phyloP scores from a whole-genome alignment of 2,329 filamentous ascomycete genomes.

The Aureobasidium subglaciale region DNA sequence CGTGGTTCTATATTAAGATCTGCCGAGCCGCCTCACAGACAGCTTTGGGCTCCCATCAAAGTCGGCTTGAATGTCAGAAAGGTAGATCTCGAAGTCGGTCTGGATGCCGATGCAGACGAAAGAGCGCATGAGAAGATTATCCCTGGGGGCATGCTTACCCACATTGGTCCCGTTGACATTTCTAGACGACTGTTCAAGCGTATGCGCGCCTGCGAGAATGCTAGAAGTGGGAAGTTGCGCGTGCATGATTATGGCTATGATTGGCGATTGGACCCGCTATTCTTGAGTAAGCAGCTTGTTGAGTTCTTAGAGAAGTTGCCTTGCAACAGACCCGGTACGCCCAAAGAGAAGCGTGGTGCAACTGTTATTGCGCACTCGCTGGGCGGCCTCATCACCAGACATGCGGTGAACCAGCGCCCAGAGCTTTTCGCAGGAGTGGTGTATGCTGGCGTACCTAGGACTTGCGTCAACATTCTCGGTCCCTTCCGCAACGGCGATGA shows the following conservation, averaged over 20 bases:
- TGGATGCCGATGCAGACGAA: slow-evolving; percentile 75
- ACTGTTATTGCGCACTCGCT: slow-evolving; percentile 80
- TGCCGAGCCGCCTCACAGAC: slow-evolving; percentile 71
- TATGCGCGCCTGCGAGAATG: slow-evolving; percentile 66
- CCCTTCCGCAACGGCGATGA: slow-evolving; percentile 88
- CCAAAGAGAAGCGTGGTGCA: slow-evolving; percentile 57
- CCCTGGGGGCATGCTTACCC: slow-evolving; percentile 78
- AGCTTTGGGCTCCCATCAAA: slow-evolving; percentile 91
- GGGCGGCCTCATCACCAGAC: slow-evolving; percentile 78
- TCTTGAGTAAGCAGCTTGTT: slow-evolving; percentile 65
- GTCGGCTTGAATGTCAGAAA: slow-evolving; percentile 86
- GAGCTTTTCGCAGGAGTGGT: slow-evolving; percentile 80
- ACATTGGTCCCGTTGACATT: slow-evolving; percentile 88
- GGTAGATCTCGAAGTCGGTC: slow-evolving; percentile 80
- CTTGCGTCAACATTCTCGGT: slow-evolving; percentile 85
- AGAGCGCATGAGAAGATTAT: slow-evolving; percentile 77
- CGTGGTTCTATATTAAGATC: slow-evolving; percentile 84
- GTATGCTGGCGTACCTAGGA: slow-evolving; percentile 76
- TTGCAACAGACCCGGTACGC: slow-evolving; percentile 57
- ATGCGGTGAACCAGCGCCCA: slow-evolving; percentile 77
- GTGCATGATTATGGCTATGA: slow-evolving; percentile 93
- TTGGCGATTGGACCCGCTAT: slow-evolving; percentile 78
- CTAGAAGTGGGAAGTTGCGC: slow-evolving; percentile 60
- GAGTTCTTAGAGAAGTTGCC: slow-evolving; percentile 66
- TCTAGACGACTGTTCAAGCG: slow-evolving; percentile 74